Evolutionary conservation across 257 asterid species (phyloP), one percentile per base, ranked within the genome.

Genomic region (Solanum bulbocastanum): DNA sequence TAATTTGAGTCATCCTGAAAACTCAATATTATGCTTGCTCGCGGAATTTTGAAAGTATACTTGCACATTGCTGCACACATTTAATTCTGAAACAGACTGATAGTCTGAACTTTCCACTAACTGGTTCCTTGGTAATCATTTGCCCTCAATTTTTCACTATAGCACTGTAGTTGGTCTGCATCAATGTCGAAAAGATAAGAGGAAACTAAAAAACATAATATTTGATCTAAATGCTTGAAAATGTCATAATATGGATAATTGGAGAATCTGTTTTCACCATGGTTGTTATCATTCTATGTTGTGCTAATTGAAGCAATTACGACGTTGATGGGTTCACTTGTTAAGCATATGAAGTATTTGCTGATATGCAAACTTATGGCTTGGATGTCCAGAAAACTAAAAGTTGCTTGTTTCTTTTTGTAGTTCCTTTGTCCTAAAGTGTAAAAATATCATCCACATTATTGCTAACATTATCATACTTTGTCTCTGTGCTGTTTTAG

Each of bases 401-500:
- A 14, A 8, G 16, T 82, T 49, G 30, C 69, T 18, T 0, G 35
- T 76, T 40, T 25, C 37, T 46, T 76, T 74, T 82, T 49, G 68
- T 81, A 49, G 86, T 82, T 82, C n/a, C 69, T 30, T 49, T 49
- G 69, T 32, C 44, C 69, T 32, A 5, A 82, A 82, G 20, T 32
- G 22, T 32, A 8, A 1, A 18, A 27, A 16, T 46, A 82, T 82
- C 30, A 9, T 82, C 44, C 44, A 82, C 44, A 82, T 69, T 79
- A 3, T 49, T 76, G 56, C 78, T 86, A 40, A 66, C 78, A 1
- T 49, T 66, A 88, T 74, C 44, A 49, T 30, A 32, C 35, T 27
- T 36, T 58, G 16, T 84, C 22, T 65, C 23, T 71, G 22, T 87
- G 58, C 86, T 85, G 73, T 87, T 90, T 88, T 92, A 96, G 99